These are phyloP conservation scores for Hymenoscyphus repandus DNA, from an alignment of 2,329 filamentous ascomycete genomes.

Conservation along the genomic window DNA sequence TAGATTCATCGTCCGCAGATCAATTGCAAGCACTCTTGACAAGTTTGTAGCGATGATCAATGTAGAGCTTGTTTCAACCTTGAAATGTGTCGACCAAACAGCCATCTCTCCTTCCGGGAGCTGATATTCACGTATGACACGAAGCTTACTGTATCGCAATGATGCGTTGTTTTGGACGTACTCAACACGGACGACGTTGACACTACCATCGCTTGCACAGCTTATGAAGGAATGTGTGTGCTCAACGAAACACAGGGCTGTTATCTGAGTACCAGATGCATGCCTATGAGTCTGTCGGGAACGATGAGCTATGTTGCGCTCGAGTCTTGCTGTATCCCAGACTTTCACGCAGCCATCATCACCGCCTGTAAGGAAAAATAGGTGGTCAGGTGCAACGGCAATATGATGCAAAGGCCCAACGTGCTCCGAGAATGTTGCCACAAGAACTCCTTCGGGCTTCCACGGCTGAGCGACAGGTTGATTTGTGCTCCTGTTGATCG, in stretches of 20 bases:
- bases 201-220: conserved; percentile 81
- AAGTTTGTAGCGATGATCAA: conserved; percentile 82
- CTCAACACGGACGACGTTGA: conserved; percentile 75
- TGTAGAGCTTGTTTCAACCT: conserved; percentile 73
- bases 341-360: conserved; percentile 88
- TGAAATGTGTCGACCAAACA: conserved; percentile 90
- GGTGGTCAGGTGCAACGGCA: conserved; percentile 78
- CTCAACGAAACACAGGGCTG: conserved; percentile 84
- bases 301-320: conserved; percentile 84
- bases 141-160: conserved; percentile 73
- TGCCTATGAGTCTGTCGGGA: conserved; percentile 84
- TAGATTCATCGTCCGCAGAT: conserved; percentile 79
- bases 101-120: conserved; percentile 70
- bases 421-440: conserved; percentile 88
- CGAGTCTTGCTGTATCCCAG: conserved; percentile 86
- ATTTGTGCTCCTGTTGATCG: conserved; percentile 33
- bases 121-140: conserved; percentile 72
- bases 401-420: conserved; percentile 76
- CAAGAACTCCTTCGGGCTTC: conserved; percentile 77
- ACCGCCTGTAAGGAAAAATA: conserved; percentile 90
- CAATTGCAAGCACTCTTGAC: conserved; percentile 76
- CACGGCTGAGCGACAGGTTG: conserved; percentile 53
- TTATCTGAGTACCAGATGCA: conserved; percentile 63
- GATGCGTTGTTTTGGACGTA: conserved; percentile 51
- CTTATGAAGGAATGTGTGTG: conserved; percentile 91